Percentiles rank a stretch among this genome's conserved stretches.
Conservation (phyloP, 257 asterid species). For the Ballota nigra region DNA sequence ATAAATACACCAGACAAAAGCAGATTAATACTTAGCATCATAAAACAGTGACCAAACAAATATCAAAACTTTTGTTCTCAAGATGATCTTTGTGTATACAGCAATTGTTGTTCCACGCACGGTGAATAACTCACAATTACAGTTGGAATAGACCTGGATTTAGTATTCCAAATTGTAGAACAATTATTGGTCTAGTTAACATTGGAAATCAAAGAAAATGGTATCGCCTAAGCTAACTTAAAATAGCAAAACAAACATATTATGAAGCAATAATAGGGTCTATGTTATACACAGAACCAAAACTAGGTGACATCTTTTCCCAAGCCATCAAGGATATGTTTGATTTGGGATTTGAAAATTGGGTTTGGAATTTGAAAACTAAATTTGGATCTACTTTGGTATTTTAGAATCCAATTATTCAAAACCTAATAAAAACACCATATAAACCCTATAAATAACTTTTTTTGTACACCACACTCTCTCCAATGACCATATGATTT, state of each 20-base stretch:
- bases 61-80: background rate
- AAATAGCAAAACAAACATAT: background rate
- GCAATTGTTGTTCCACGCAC: background rate
- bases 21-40: conserved; percentile 2
- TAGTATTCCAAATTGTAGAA: background rate
- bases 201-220: background rate
- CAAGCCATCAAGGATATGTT: too few relatives aligned
- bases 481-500: too few relatives aligned
- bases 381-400: too few relatives aligned
- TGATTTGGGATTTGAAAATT: too few relatives aligned
- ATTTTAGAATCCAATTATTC: too few relatives aligned
- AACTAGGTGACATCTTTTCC: too few relatives aligned
- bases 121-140: background rate
- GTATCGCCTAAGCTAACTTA: background rate
- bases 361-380: too few relatives aligned
- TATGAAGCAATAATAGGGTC: background rate
- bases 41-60: background rate
- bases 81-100: background rate
- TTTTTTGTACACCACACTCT: too few relatives aligned
- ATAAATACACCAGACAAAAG: background rate
- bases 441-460: too few relatives aligned
- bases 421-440: too few relatives aligned
- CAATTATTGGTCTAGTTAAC: background rate
- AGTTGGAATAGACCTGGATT: background rate
- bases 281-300: too few relatives aligned